These are phyloP conservation scores for Phaffomyces antillensis DNA, from an alignment of 805 yeast species.

Conservation along the genomic window DNA sequence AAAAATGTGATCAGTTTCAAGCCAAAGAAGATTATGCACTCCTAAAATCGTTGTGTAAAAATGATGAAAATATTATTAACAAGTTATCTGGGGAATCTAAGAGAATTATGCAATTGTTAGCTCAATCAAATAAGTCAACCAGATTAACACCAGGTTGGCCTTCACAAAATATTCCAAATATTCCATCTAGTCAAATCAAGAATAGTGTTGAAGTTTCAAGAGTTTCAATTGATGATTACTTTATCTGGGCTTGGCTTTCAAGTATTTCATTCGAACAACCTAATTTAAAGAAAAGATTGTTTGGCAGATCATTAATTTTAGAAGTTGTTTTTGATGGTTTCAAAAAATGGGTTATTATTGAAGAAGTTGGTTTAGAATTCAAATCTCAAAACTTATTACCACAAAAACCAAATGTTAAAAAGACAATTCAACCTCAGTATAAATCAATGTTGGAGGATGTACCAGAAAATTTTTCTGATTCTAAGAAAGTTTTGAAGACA, in stretches of 20 bases:
- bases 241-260: slow-evolving; percentile 88
- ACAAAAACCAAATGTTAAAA: slow-evolving; percentile 15
- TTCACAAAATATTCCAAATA: slow-evolving; percentile 20
- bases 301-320: slow-evolving; percentile 76
- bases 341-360: slow-evolving; percentile 71
- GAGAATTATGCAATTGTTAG: slow-evolving; percentile 39
- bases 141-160: slow-evolving; percentile 38
- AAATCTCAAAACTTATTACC: slow-evolving; percentile 3
- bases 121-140: slow-evolving; percentile 26
- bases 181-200: slow-evolving; percentile 8
- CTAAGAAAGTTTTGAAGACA: slow-evolving; percentile 1
- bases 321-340: slow-evolving; percentile 75
- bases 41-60: slow-evolving; percentile 62
- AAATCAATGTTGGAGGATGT: slow-evolving; percentile 18
- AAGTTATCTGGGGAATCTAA: slow-evolving; percentile 71
- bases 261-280: slow-evolving; percentile 71
- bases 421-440: slow-evolving; percentile 16
- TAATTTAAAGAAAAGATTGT: slow-evolving; percentile 50
- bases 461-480: slow-evolving; percentile 4
- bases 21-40: slow-evolving; percentile 75
- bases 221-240: slow-evolving; percentile 77
- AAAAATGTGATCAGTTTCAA: slow-evolving; percentile 59
- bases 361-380: slow-evolving; percentile 35
- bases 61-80: slow-evolving; percentile 45
- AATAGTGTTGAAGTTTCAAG: slow-evolving; percentile 38